Evolutionary conservation across 306 rosid species (phyloP), one percentile per base, ranked within the genome.

Genomic region (Begonia masoniana): DNA sequence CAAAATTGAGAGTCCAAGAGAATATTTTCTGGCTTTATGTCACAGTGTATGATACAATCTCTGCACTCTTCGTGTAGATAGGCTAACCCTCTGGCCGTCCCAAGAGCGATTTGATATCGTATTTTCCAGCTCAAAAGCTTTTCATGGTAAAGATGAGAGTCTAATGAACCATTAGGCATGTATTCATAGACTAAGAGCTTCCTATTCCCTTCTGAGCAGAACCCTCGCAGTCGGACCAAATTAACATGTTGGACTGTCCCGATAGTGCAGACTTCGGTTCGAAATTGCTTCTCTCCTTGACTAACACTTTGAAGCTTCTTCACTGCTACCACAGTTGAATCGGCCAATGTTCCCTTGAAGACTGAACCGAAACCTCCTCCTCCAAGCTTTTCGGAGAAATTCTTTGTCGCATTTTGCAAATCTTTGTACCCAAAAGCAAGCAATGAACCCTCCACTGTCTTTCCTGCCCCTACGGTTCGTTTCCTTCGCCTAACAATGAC

Each of bases 321-420:
- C 71, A 82, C 97, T 39, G 97, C 97, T 50, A 89, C 54, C 54
- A 62, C 66, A 23, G 80, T 68, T 9, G 95, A 80, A 72, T 89
- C 82, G 5, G 83, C 50, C 76, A 89, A 55, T 12, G 71, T 65
- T 41, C 97, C 97, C 68, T 76, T 85, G 78, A 85, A 89, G 19
- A 89, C 89, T 12, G 83, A 89, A 66, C 97, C 97, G 57, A 89
- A 89, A 15, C 94, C 95, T 14, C 95, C 97, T 47, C 84, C 95
- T 17, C 95, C 97, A 5, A 88, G 70, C 58, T 80, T 85, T 8
- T 89, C 89, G 0, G 94, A 89, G 82, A 89, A 89, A 56, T 85
- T 82, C 82, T 80, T 89, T 0, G 97, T 89, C 4, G 84, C 94
- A 64, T 71, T 77, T 41, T 76, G 94, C 68, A 89, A 43, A 65